A percentile compares a stretch with the other conserved stretches of the same genome.
Evolutionary conservation across 768 basidiomycete genomes (phyloP).

Genomic region (Kwoniella sp.): DNA sequence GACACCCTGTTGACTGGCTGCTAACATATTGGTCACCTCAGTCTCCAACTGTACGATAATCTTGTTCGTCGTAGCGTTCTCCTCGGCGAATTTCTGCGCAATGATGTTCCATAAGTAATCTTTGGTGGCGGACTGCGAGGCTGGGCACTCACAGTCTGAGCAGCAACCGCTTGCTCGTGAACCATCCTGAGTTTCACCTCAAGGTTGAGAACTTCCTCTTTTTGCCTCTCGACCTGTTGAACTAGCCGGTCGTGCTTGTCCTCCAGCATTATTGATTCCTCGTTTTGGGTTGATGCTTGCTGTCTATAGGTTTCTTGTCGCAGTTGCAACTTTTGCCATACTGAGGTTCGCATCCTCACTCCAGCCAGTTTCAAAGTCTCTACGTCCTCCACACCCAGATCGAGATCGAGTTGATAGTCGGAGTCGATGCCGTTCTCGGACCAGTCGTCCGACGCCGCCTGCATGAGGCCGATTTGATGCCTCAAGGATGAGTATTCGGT

Average conservation of each 20-base stretch:
- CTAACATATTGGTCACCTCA: constrained; percentile 41
- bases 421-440: constrained; percentile 49
- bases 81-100: constrained; percentile 29
- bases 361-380: constrained; percentile 63
- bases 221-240: constrained; percentile 72
- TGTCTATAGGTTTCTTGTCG: constrained; percentile 69
- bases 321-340: constrained; percentile 70
- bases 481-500: constrained; percentile 72
- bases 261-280: constrained; percentile 72
- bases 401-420: constrained; percentile 75
- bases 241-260: constrained; percentile 74
- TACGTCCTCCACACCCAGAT: constrained; percentile 68
- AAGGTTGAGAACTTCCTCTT: constrained; percentile 68
- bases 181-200: constrained; percentile 58
- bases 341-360: constrained; percentile 63
- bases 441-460: constrained; percentile 46
- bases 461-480: constrained; percentile 70
- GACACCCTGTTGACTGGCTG: constrained; percentile 45
- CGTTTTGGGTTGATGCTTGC: constrained; percentile 67
- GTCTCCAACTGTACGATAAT: constrained; percentile 38
- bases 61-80: constrained; percentile 38
- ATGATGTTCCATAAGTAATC: no score
- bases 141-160: constrained; percentile 40
- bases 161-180: constrained; percentile 40
- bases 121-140: no score